phyloP scores from a whole-genome alignment of 768 basidiomycete genomes.

The Termitomyces bulborhizus region DNA sequence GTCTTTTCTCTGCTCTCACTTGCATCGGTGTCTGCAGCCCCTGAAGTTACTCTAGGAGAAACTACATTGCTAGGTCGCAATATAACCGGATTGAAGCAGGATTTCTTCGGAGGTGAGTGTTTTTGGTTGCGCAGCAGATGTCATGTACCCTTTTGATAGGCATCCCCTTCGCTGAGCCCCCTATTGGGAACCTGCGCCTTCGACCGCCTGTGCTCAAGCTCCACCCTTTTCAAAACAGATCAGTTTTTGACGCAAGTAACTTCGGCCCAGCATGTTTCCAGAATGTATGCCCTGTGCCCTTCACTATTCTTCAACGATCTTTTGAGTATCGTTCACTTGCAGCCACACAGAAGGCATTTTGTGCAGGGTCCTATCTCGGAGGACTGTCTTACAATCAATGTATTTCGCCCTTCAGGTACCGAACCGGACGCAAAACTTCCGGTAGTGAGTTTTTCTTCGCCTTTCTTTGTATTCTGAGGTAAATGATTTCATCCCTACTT shows the following conservation, averaged over 20 bases:
- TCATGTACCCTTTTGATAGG: constrained; percentile 18
- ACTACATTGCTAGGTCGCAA: constrained; percentile 32
- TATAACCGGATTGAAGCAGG: constrained; percentile 27
- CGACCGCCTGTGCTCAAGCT: constrained; percentile 13
- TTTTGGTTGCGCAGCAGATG: not conserved
- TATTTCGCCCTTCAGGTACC: constrained; percentile 44
- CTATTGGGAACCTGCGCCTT: constrained; percentile 41
- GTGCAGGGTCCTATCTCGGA: constrained; percentile 32
- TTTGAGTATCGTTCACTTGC: not conserved
- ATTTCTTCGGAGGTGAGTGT: constrained; percentile 42
- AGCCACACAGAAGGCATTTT: not conserved
- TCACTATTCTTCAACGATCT: not conserved
- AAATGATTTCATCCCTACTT: not conserved
- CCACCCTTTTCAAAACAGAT: constrained; percentile 31
- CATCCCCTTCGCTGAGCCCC: constrained; percentile 51
- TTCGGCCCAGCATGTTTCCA: constrained; percentile 41
- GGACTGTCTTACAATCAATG: constrained; percentile 55
- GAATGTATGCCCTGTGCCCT: constrained; percentile 18
- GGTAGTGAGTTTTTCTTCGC: constrained; percentile 23
- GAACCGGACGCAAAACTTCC: constrained; percentile 25
- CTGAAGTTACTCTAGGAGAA: constrained; percentile 30
- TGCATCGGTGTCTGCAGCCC: constrained; percentile 15
- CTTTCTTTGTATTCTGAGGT: not conserved
- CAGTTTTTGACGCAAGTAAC: constrained; percentile 36
- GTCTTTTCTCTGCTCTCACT: constrained; percentile 1